Evolutionary conservation across 179 eudicot genomes (phyloP), one percentile per base, ranked within the genome.

Genomic region (Silene coronaria): DNA sequence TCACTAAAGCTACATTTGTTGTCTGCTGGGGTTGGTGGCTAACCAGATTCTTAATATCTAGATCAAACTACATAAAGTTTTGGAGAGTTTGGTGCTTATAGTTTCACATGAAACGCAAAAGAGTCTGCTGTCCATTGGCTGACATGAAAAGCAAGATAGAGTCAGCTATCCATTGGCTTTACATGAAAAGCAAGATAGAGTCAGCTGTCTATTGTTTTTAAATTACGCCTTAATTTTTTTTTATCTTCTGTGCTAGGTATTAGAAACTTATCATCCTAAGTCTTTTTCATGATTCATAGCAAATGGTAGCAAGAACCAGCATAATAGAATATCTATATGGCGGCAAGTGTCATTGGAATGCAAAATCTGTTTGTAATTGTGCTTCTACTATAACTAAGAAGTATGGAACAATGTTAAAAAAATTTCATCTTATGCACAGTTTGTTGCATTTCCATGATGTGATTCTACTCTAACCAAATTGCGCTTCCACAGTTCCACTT

Each of bases 81-180:
- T 70, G 14, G 58, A 45, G 10, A 13, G 19, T 2, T 24, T 22
- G 26, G 72, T 68, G 72, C 72, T 21, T 48, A 51, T 16, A 70
- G 60, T 70, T 46, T 70, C 58, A 6, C 73, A 70, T 14, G 34
- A 70, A 46, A 70, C 48, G 17, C 24, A 67, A 34, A 3, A 14
- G 69, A 14, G n/a, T 64, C 12, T 4, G 28, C 30, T 22, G 28
- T 23, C 23, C 65, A 60, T 60, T 24, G 14, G 23, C 65, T 22
- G 23, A 11, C 72, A 68, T 4, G 27, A 68, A 38, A 68, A 68
- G 12, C 17, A 68, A 38, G 13, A n/a, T 26, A 19, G 51, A n/a
- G 19, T 70, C n/a, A 23, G 19, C 60, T 70, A 23, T 26, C 9
- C 24, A 17, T 71, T 48, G n/a, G 30, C 16, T 27, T 63, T 51